Conservation (phyloP, 352 stramenopile genomes). For the Phytopythium mirpurense region DNA sequence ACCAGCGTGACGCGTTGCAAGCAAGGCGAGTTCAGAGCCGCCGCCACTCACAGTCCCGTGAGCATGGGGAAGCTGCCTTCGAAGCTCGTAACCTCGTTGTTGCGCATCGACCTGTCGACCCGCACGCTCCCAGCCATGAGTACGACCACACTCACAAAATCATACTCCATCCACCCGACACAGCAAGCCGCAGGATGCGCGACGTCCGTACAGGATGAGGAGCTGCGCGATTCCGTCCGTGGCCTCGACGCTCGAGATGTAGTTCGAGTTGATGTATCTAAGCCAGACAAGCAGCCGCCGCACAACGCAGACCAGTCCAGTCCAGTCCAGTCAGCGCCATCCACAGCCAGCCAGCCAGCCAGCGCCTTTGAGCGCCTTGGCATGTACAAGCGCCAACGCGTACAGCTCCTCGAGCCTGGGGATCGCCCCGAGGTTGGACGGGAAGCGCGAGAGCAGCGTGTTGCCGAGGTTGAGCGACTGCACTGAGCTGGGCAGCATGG, state of each 20-base stretch:
- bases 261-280: slow-evolving; percentile 19
- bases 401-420: no score
- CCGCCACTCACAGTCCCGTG: slow-evolving; percentile 8
- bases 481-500: slow-evolving; percentile 14
- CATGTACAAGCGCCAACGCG: no score
- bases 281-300: no score
- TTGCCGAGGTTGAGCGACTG: slow-evolving; percentile 22
- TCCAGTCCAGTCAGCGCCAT: background rate
- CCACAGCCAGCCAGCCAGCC: background rate
- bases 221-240: slow-evolving; percentile 11
- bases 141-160: no score
- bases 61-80: slow-evolving; percentile 8
- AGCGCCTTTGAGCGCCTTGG: no score
- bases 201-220: slow-evolving; percentile 11
- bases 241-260: slow-evolving; percentile 14
- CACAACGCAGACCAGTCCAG: no score
- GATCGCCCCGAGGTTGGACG: slow-evolving; percentile 3
- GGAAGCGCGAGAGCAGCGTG: slow-evolving; percentile 17
- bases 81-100: slow-evolving; percentile 13
- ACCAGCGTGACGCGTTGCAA: background rate
- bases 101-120: background rate
- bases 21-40: background rate
- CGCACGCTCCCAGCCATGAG: slow-evolving; percentile 2
- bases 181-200: no score
- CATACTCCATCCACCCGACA: no score